Base-by-base conservation (phyloP, 2,329 filamentous ascomycete genomes). In the Mycocentrospora acerina region DNA sequence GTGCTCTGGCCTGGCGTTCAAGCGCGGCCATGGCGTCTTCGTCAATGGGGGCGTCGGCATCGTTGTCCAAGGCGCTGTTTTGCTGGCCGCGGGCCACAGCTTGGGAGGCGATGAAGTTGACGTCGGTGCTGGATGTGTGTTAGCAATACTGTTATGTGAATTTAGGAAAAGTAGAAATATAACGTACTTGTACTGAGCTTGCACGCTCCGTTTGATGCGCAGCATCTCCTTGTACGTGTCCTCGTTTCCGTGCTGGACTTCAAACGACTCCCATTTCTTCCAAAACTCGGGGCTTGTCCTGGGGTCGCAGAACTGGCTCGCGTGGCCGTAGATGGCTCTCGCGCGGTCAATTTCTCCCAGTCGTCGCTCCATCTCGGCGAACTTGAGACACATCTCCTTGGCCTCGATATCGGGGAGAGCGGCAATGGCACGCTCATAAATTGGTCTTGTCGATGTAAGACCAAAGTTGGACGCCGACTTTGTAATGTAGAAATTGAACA, bases 201-300 rank as follows among this genome's bases (percentile, higher is more conserved):
- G 90, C 10, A 98, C 93, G 68, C 89, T 95, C 64, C 93, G 79
- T 77, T 97, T 98, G 75, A 98, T 90, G 19, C 93, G 85, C 47
- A 97, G 77, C 93, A 98, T 98, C 67, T 98, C 93, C 74, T 95
- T 96, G 78, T 94, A 98, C 0, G 94, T 98, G 67, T 98, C 93
- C 67, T 98, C 94, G 70, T 98, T 98, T 51, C 93, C 93, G 62
- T 98, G 93, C 66, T 94, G 87, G 15, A 97, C 90, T 70, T 98
- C 94, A 68, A 98, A 98, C 37, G 83, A 79, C 69, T 98, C 93
- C 93, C 93, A 98, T 66, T 91, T 94, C 56, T 83, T 79, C 94
- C 94, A 98, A 71, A 97, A 98, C 12, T 80, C 82, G 7, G 87
- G 84, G 53, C 88, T 90, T 11, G 89, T 95, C 37, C 94, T 79